Conservation (phyloP, 2,329 filamentous ascomycete genomes). For the Seiridium unicorne region DNA sequence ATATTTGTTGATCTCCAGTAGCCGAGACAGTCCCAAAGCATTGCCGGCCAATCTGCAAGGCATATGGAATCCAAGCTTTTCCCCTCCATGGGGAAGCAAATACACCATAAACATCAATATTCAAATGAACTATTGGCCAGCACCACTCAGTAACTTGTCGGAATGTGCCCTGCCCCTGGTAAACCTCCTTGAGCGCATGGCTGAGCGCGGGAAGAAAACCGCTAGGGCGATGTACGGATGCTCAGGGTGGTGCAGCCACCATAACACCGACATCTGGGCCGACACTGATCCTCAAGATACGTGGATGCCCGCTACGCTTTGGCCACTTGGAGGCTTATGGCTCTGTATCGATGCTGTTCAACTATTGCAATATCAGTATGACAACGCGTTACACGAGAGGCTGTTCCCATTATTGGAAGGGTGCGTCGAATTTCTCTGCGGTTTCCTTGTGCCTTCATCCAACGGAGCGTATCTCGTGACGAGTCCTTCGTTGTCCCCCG, state of each 20-base stretch:
- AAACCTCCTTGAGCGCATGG: conserved; percentile 9
- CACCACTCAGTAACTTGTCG: conserved; percentile 13
- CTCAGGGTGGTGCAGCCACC: conserved; percentile 4
- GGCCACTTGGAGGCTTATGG: conserved; percentile 18
- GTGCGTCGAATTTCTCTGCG: conserved; percentile 26
- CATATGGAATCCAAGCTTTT: conserved; percentile 40
- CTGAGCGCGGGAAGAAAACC: background rate
- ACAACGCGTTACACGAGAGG: background rate
- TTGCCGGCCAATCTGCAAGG: conserved; percentile 44
- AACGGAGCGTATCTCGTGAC: conserved; percentile 28
- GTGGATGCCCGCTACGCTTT: conserved; percentile 19
- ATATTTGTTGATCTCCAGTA: conserved; percentile 17
- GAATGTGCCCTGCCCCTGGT: conserved; percentile 4
- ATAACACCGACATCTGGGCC: conserved; percentile 9
- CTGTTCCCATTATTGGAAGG: conserved; percentile 22
- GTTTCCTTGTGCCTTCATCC: conserved; percentile 29
- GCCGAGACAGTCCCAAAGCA: conserved; percentile 6
- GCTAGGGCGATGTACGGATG: conserved; percentile 7
- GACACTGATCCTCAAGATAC: conserved; percentile 15
- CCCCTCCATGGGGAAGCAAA: conserved; percentile 44
- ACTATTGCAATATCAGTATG: conserved; percentile 23
- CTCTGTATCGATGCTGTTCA: conserved; percentile 15
- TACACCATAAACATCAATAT: conserved; percentile 52
- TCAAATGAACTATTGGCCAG: conserved; percentile 54
- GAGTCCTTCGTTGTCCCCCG: conserved; percentile 20